These are phyloP conservation scores for Dentipellis fragilis DNA, from an alignment of 768 basidiomycete genomes.

Conservation along the genomic window DNA sequence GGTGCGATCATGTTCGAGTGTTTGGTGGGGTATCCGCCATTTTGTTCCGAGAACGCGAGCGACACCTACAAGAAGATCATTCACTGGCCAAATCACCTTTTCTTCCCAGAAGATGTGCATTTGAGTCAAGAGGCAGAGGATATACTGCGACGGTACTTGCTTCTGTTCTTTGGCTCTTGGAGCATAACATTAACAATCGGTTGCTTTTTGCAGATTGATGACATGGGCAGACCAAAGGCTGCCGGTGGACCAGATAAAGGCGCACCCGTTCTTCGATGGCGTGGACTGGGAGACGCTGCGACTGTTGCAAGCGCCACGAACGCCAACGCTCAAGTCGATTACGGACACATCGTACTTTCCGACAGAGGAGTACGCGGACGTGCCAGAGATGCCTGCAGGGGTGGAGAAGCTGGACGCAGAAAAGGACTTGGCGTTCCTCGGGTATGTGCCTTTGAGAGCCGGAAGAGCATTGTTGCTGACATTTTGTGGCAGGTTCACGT, in stretches of 20 bases:
- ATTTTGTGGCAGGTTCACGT: slow-evolving; percentile 51
- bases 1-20: slow-evolving; percentile 99
- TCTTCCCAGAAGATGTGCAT: slow-evolving; percentile 94
- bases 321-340: slow-evolving; percentile 84
- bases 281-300: slow-evolving; percentile 89
- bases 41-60: slow-evolving; percentile 93
- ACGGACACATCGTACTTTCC: slow-evolving; percentile 98
- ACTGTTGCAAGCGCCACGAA: slow-evolving; percentile 86
- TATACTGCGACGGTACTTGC: slow-evolving; percentile 64
- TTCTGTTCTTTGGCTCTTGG: neutral
- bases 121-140: slow-evolving; percentile 88
- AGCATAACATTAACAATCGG: no score
- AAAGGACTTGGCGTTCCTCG: slow-evolving; percentile 52
- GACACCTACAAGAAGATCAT: slow-evolving; percentile 98
- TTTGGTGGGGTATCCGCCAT: slow-evolving; percentile 92
- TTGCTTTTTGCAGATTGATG: slow-evolving; percentile 47
- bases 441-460: slow-evolving; percentile 22
- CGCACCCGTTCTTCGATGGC: slow-evolving; percentile 87
- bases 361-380: slow-evolving; percentile 85
- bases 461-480: neutral
- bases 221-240: slow-evolving; percentile 75
- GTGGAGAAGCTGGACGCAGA: slow-evolving; percentile 33
- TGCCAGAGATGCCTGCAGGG: slow-evolving; percentile 35
- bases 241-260: slow-evolving; percentile 78
- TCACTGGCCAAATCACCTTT: slow-evolving; percentile 81